A percentile compares a stretch with the other conserved stretches of the same genome.
phyloP scores from a whole-genome alignment of 1,284 basidiomycete species.

The Boletus sp. region DNA sequence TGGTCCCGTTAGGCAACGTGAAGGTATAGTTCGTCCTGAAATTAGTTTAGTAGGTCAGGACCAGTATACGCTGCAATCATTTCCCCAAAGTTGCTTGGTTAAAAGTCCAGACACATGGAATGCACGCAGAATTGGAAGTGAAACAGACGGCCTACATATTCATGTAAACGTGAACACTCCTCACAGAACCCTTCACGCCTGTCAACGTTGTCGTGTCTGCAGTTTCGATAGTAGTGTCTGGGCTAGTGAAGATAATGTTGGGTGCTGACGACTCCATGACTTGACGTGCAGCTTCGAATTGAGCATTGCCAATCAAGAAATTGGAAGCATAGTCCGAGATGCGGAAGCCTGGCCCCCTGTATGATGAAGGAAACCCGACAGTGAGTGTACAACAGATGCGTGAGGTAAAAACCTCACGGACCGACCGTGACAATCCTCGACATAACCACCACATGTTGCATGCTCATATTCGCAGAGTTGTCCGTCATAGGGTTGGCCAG shows the following conservation, averaged over 20 bases:
- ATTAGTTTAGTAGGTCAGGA: not conserved
- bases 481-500: slow-evolving; percentile 64
- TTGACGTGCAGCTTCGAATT: slow-evolving; percentile 61
- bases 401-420: slow-evolving; percentile 28
- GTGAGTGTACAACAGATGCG: not conserved
- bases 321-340: slow-evolving; percentile 72
- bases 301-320: slow-evolving; percentile 60
- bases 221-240: slow-evolving; percentile 24
- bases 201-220: slow-evolving; percentile 32
- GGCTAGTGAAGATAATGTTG: slow-evolving; percentile 15
- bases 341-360: slow-evolving; percentile 67
- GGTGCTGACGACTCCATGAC: slow-evolving; percentile 45
- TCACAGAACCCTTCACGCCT: slow-evolving; percentile 54
- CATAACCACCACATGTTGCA: slow-evolving; percentile 71
- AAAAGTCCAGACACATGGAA: not conserved
- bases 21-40: slow-evolving; percentile 63
- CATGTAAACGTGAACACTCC: slow-evolving; percentile 63
- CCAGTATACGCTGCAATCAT: not conserved
- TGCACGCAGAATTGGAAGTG: no score
- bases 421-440: slow-evolving; percentile 69
- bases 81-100: not conserved
- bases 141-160: slow-evolving; percentile 51
- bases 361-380: not conserved
- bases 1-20: slow-evolving; percentile 61
- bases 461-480: slow-evolving; percentile 60